Evolutionary conservation across 2,329 filamentous ascomycete genomes (phyloP).

Genomic region (Venturia nashicola): DNA sequence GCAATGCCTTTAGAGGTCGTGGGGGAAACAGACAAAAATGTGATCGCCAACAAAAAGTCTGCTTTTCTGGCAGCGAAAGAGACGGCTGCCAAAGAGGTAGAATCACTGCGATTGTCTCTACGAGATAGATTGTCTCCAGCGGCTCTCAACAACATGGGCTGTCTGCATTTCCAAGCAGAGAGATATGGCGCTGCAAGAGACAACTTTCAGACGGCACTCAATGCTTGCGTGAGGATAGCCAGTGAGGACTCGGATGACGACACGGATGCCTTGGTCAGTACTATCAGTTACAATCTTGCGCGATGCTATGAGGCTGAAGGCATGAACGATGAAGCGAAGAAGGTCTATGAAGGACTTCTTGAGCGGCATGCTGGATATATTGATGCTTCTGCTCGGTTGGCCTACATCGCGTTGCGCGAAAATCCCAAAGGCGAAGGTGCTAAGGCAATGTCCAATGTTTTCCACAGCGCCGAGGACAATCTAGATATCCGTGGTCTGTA

Average conservation of each 20-base stretch:
- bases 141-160: conserved; percentile 92
- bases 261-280: conserved; percentile 83
- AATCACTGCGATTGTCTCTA: conserved; percentile 38
- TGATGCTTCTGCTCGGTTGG: conserved; percentile 76
- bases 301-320: conserved; percentile 83
- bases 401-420: conserved; percentile 76
- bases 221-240: conserved; percentile 71
- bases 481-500: conserved; percentile 87
- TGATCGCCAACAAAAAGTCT: conserved; percentile 39
- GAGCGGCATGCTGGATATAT: conserved; percentile 83
- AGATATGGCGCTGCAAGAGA: conserved; percentile 69
- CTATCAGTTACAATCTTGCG: conserved; percentile 92
- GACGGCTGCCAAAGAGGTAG: conserved; percentile 28
- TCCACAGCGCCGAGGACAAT: conserved; percentile 71
- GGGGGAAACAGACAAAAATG: conserved; percentile 21
- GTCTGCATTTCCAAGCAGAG: conserved; percentile 83
- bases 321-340: conserved; percentile 64
- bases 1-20: conserved; percentile 20
- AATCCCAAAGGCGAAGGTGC: conserved; percentile 77
- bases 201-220: conserved; percentile 83
- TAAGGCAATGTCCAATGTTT: conserved; percentile 72
- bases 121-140: conserved; percentile 77
- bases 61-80: conserved; percentile 13
- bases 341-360: conserved; percentile 77
- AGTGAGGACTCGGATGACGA: conserved; percentile 66